Evolutionary conservation across 108 stramenopile species (phyloP).

Genomic region (Conticribra weissflogii): DNA sequence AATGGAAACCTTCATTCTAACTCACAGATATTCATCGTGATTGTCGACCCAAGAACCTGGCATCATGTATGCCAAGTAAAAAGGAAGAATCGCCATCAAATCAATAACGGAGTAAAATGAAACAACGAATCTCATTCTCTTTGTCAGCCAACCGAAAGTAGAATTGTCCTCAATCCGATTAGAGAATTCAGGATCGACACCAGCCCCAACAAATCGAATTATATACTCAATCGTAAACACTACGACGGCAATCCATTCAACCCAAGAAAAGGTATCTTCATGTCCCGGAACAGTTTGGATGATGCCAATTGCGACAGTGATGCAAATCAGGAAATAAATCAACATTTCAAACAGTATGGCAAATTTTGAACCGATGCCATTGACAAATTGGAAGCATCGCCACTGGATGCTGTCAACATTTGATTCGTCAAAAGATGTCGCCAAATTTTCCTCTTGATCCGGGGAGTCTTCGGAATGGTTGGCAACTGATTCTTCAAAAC

Average conservation of each 20-base stretch:
- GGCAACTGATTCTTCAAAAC: conserved; percentile 85
- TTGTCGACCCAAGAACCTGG: conserved; percentile 71
- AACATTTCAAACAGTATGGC: conserved; percentile 60
- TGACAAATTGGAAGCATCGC: conserved; percentile 63
- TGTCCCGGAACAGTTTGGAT: conserved; percentile 74
- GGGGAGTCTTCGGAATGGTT: conserved; percentile 69
- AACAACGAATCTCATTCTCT: conserved; percentile 68
- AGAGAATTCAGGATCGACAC: conserved; percentile 76
- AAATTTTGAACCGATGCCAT: conserved; percentile 63
- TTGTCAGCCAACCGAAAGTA: conserved; percentile 27
- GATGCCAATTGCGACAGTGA: conserved; percentile 67
- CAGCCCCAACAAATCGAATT: conserved; percentile 72
- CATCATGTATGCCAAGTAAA: conserved; percentile 68
- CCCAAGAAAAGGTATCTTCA: conserved; percentile 53
- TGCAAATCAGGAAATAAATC: conserved; percentile 74
- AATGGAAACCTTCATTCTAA: no score
- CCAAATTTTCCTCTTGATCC: conserved; percentile 48
- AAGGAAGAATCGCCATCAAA: conserved; percentile 85
- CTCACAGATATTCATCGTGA: conserved; percentile 81
- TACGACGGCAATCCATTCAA: conserved; percentile 79
- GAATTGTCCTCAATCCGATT: background rate
- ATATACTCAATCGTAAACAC: conserved; percentile 92
- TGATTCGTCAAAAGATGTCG: conserved; percentile 4
- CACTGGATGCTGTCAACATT: conserved; percentile 11
- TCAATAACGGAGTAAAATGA: conserved; percentile 91